Percentiles rank a stretch among this genome's conserved stretches.
Evolutionary conservation across 169 alveolate species (phyloP).

Genomic region (Plasmodium falciparum): DNA sequence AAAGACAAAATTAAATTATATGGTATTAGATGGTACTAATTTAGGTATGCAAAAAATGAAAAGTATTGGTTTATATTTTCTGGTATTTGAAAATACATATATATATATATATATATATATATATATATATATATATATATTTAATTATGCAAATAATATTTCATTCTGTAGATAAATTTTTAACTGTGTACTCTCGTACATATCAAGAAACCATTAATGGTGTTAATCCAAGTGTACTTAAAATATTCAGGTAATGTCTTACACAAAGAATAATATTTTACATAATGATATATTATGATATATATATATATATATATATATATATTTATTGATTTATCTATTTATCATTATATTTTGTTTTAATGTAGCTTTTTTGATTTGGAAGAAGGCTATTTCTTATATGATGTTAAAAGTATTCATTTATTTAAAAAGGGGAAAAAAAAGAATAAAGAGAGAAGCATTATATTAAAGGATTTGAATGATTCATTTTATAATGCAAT

Average conservation of each 20-base stretch:
- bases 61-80: background rate
- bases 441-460: conserved; percentile 19
- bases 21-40: conserved; percentile 71
- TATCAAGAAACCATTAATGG: conserved; percentile 68
- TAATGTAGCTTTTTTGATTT: conserved; percentile 52
- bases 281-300: conserved; percentile 1
- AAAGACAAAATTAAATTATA: conserved; percentile 43
- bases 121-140: background rate
- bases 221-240: conserved; percentile 46
- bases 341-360: background rate
- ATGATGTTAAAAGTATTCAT: conserved; percentile 53
- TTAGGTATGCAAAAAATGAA: conserved; percentile 37
- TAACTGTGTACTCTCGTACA: conserved; percentile 62
- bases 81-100: background rate
- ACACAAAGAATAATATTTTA: background rate
- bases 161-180: conserved; percentile 34
- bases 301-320: background rate
- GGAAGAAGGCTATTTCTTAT: conserved; percentile 32
- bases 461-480: conserved; percentile 42
- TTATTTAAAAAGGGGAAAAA: conserved; percentile 19
- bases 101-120: background rate
- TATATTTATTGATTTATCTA: background rate
- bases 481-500: conserved; percentile 66
- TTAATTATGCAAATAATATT: background rate
- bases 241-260: conserved; percentile 45